phyloP scores from a whole-genome alignment of 2,329 filamentous ascomycete species.

The Cladosporium colombiae region DNA sequence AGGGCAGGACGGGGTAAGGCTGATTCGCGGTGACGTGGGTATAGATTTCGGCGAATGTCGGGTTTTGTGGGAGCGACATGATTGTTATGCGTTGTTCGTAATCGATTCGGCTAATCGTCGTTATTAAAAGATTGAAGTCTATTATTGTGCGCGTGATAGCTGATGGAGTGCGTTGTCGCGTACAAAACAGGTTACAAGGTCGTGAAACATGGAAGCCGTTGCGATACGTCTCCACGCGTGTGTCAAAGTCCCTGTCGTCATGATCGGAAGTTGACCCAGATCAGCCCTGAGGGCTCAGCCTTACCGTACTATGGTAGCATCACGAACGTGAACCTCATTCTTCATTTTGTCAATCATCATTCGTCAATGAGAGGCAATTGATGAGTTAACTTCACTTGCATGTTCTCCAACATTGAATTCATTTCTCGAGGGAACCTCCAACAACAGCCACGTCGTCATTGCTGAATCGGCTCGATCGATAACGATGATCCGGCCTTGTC shows the following conservation, averaged over 20 bases:
- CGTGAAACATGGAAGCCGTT: constrained; percentile 8
- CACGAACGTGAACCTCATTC: neutral
- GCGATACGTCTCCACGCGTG: neutral
- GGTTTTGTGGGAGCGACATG: neutral
- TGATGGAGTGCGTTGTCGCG: neutral
- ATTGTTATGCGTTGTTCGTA: neutral
- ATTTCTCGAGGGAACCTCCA: too few species aligned
- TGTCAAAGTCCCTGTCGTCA: constrained; percentile 3
- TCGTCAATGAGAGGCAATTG: too few species aligned
- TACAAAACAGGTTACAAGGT: constrained; percentile 1
- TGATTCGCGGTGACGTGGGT: constrained; percentile 32
- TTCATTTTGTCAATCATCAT: too few species aligned
- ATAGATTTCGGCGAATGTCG: constrained; percentile 36
- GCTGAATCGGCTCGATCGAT: neutral
- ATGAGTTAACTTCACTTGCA: too few species aligned
- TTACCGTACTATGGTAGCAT: neutral
- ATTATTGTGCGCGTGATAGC: neutral
- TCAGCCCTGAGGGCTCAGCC: neutral
- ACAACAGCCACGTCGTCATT: too few species aligned
- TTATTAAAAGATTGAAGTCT: neutral
- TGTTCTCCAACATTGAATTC: too few species aligned
- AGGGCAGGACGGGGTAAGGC: constrained; percentile 29
- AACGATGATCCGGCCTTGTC: neutral
- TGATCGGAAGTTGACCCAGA: constrained; percentile 3
- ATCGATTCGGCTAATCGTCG: neutral